Evolutionary conservation across 495 filamentous ascomycete genomes (phyloP).

Genomic region (Bacidia rubella): DNA sequence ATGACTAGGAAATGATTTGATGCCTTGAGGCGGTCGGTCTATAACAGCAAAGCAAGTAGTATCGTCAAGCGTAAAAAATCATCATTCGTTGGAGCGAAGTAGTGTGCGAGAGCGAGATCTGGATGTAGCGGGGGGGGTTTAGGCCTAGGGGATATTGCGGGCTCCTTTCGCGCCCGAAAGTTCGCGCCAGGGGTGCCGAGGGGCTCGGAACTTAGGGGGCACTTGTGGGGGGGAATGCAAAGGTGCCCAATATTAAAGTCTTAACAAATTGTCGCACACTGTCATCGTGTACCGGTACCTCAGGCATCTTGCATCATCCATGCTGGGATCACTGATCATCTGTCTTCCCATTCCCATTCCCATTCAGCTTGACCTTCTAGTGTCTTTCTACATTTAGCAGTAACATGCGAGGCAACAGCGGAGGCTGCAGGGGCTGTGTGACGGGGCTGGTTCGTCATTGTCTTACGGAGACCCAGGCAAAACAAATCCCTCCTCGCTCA

Average conservation of each 20-base stretch:
- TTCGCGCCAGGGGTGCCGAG: not conserved
- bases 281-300: not conserved
- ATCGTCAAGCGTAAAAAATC: not conserved
- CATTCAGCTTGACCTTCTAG: too few relatives aligned
- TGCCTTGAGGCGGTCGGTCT: conserved; percentile 1
- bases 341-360: too few relatives aligned
- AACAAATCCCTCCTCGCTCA: not conserved
- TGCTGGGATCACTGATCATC: too few relatives aligned
- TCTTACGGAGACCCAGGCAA: too few relatives aligned
- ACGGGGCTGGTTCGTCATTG: not conserved
- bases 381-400: too few relatives aligned
- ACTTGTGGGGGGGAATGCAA: not conserved
- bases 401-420: too few relatives aligned
- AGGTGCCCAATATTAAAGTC: not conserved
- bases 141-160: not conserved
- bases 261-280: too few relatives aligned
- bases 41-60: not conserved
- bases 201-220: too few relatives aligned
- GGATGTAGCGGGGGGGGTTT: not conserved
- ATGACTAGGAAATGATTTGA: conserved; percentile 1
- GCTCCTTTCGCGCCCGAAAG: not conserved
- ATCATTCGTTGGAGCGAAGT: too few relatives aligned
- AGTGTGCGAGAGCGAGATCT: not conserved
- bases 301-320: not conserved
- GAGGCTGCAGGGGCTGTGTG: too few relatives aligned